Evolutionary conservation across 768 basidiomycete genomes (phyloP), one percentile per base, ranked within the genome.

Genomic region (Kwoniella botswanensis): DNA sequence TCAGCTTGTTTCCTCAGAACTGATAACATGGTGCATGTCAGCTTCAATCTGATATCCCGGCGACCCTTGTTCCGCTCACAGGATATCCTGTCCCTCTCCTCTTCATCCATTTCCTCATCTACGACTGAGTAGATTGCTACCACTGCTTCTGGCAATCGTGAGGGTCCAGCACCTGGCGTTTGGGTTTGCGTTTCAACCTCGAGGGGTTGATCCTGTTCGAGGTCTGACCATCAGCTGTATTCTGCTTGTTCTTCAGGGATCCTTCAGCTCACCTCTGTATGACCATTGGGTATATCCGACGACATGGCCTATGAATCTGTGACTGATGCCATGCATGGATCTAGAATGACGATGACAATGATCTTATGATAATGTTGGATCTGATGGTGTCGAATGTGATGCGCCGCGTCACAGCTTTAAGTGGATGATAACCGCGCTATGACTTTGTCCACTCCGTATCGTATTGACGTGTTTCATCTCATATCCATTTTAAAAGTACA

Each of bases 131-230:
- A n/a, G n/a, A n/a, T n/a, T n/a, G 58, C 35, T 35, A 35, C 35
- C 35, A 35, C 35, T 35, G 35, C 6, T 0, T 35, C 21, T 44
- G 67, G 41, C 63, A 63, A 60, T 52, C 72, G 58, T 21, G 77
- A 79, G 10, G 77, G 77, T 17, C 77, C 77, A 22, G 77, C 77
- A 17, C 77, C 77, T 12, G 77, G 77, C 15, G 73, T 74, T 2
- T 50, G 46, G 13, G 18, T 15, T 50, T 50, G 46, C 46, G 46
- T 50, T 50, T 50, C 46, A 4, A 18, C 5, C 21, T 73, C 68
- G 18, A 74, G 58, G 29, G 62, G 50, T 54, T 55, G 46, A 50
- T 71, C 70, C 73, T 74, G 44, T 53, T 6, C 10, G 35, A 11
- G 9, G 43, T 50, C 26, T 26, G 5, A 3, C 26, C 26, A 26